phyloP scores from a whole-genome alignment of 495 filamentous ascomycete species.

The Thozetella sp. region DNA sequence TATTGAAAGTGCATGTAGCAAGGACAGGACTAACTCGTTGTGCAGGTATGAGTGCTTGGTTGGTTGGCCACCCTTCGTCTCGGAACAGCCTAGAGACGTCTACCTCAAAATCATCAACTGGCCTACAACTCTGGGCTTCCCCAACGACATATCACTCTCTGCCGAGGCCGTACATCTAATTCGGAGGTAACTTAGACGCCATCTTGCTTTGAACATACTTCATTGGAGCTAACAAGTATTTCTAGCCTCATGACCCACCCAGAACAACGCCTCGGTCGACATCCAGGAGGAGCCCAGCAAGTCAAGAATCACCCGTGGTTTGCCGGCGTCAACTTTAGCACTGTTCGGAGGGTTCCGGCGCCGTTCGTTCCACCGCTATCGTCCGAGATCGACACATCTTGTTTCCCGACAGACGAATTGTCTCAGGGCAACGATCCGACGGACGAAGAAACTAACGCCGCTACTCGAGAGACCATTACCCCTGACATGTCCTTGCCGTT shows the following conservation, averaged over 20 bases:
- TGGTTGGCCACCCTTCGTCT: constrained; percentile 94
- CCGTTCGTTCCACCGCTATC: constrained; percentile 87
- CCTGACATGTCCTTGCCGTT: constrained; percentile 88
- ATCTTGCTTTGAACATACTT: neutral
- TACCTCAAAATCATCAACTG: constrained; percentile 96
- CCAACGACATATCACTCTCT: constrained; percentile 81
- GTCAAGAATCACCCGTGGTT: constrained; percentile 92
- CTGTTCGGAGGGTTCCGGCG: constrained; percentile 80
- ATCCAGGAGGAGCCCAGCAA: constrained; percentile 65
- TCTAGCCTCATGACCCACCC: constrained; percentile 79
- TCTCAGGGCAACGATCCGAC: constrained; percentile 77
- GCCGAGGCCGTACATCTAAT: constrained; percentile 79
- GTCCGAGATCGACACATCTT: constrained; percentile 90
- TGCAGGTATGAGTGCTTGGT: constrained; percentile 81
- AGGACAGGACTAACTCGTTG: neutral
- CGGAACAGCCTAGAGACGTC: constrained; percentile 85
- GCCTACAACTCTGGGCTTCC: constrained; percentile 86
- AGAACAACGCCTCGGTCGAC: constrained; percentile 77
- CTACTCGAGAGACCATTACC: constrained; percentile 24
- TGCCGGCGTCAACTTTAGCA: constrained; percentile 84
- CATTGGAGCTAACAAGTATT: neutral
- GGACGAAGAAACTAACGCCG: constrained; percentile 32
- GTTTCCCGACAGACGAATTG: constrained; percentile 94
- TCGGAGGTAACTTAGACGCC: constrained; percentile 59
- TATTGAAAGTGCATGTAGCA: neutral